A percentile compares a stretch with the other conserved stretches of the same genome.
phyloP scores from a whole-genome alignment of 2,329 filamentous ascomycete species.

The Cordyceps tenuipes region DNA sequence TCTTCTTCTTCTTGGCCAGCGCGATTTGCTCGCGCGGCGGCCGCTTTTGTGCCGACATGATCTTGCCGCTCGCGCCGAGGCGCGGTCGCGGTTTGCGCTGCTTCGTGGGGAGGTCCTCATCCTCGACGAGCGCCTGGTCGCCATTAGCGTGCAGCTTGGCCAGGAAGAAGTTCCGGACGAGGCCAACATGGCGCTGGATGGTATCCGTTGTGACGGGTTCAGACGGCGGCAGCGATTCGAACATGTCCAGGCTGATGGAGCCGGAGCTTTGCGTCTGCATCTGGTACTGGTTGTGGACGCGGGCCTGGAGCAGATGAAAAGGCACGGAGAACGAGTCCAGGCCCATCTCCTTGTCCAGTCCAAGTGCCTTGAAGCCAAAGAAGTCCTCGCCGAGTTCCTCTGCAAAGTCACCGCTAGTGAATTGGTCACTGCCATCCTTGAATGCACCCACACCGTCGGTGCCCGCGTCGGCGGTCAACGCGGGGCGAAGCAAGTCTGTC shows the following conservation, averaged over 20 bases:
- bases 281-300: slow-evolving; percentile 79
- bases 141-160: slow-evolving; percentile 78
- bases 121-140: slow-evolving; percentile 76
- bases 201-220: slow-evolving; percentile 74
- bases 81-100: slow-evolving; percentile 69
- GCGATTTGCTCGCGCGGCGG: slow-evolving; percentile 76
- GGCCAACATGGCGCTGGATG: slow-evolving; percentile 70
- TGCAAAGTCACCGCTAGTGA: slow-evolving; percentile 91
- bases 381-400: slow-evolving; percentile 98
- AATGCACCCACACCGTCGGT: slow-evolving; percentile 84
- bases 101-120: slow-evolving; percentile 89
- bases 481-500: slow-evolving; percentile 85
- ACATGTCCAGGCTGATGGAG: slow-evolving; percentile 50
- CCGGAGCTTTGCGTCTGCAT: slow-evolving; percentile 60
- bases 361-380: slow-evolving; percentile 95
- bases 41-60: slow-evolving; percentile 74
- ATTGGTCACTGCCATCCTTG: slow-evolving; percentile 94
- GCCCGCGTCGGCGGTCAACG: slow-evolving; percentile 64
- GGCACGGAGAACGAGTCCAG: slow-evolving; percentile 83
- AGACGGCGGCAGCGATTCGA: slow-evolving; percentile 59
- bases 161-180: slow-evolving; percentile 87
- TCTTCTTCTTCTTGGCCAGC: slow-evolving; percentile 81
- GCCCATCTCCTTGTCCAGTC: slow-evolving; percentile 84
- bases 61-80: slow-evolving; percentile 69
- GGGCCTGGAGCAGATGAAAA: slow-evolving; percentile 84